A percentile compares a stretch with the other conserved stretches of the same genome.
Conservation (phyloP, 176 grass and related monocot genomes). For the Stipa capillata region DNA sequence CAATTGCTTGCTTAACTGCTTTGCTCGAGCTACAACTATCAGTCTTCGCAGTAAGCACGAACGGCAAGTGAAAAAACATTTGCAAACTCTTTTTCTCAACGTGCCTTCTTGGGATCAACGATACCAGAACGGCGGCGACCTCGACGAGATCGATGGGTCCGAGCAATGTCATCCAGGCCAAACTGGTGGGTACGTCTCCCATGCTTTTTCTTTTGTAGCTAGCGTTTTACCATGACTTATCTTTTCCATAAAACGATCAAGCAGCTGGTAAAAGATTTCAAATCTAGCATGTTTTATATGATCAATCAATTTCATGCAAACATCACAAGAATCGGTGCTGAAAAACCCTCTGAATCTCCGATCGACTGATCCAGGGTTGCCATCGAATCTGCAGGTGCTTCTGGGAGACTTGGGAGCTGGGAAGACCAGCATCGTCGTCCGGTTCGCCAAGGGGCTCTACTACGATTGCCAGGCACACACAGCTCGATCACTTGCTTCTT, state of each 20-base stretch:
- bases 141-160: slow-evolving; percentile 16
- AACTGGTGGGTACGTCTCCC: slow-evolving; percentile 60
- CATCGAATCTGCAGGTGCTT: slow-evolving; percentile 33
- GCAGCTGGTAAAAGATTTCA: too few species aligned
- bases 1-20: not conserved
- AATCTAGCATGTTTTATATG: too few species aligned
- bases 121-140: not conserved
- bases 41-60: not conserved
- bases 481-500: too few species aligned
- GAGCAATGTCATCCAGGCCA: slow-evolving; percentile 57
- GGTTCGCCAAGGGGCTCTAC: slow-evolving; percentile 73
- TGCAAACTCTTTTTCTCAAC: not conserved
- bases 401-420: slow-evolving; percentile 74
- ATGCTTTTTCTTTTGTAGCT: not conserved
- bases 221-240: too few species aligned
- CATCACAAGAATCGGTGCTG: too few species aligned
- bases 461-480: slow-evolving; percentile 68
- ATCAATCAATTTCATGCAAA: too few species aligned
- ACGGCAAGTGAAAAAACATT: not conserved
- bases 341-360: too few species aligned
- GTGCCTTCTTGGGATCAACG: not conserved
- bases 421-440: slow-evolving; percentile 72
- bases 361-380: too few species aligned
- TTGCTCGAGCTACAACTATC: not conserved
- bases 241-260: too few species aligned